phyloP scores from a whole-genome alignment of 257 asterid species.

The Ajuga chamaepitys region DNA sequence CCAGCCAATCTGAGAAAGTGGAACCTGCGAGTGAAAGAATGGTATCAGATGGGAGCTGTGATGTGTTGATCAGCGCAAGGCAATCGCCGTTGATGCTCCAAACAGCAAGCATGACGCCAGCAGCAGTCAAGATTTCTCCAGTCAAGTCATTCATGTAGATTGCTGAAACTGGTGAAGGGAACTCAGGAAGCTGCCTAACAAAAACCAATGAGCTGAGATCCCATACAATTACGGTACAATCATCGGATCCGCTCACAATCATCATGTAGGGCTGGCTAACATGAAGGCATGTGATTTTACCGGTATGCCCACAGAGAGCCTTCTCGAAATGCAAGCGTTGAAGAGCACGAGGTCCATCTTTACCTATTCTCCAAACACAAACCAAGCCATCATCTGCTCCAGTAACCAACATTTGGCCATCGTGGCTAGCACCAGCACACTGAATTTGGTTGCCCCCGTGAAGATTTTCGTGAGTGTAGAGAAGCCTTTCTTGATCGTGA shows the following conservation, averaged over 20 bases:
- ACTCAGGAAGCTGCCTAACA: slow-evolving; percentile 84
- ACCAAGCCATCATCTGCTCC: slow-evolving; percentile 92
- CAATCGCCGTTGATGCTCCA: slow-evolving; percentile 98
- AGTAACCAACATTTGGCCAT: slow-evolving; percentile 77
- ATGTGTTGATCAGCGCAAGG: slow-evolving; percentile 88
- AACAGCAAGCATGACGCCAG: slow-evolving; percentile 86
- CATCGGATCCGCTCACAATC: slow-evolving; percentile 96
- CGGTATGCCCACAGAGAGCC: slow-evolving; percentile 83
- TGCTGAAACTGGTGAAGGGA: slow-evolving; percentile 87
- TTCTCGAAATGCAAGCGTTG: slow-evolving; percentile 59
- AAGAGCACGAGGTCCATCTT: slow-evolving; percentile 68
- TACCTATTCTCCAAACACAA: slow-evolving; percentile 79
- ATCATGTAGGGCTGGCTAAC: slow-evolving; percentile 98
- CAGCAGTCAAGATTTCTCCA: slow-evolving; percentile 87
- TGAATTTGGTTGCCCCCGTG: slow-evolving; percentile 98
- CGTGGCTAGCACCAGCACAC: slow-evolving; percentile 85
- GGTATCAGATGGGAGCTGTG: slow-evolving; percentile 95
- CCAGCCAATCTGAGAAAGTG: slow-evolving; percentile 75
- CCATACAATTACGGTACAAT: slow-evolving; percentile 83
- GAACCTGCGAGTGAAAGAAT: slow-evolving; percentile 71
- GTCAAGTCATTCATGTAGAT: slow-evolving; percentile 75
- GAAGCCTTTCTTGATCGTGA: slow-evolving; percentile 89
- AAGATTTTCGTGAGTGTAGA: slow-evolving; percentile 90
- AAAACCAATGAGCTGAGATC: slow-evolving; percentile 89
- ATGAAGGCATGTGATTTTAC: slow-evolving; percentile 75